These are phyloP conservation scores for Venturia oleaginea DNA, from an alignment of 2,329 filamentous ascomycete species.

Conservation along the genomic window DNA sequence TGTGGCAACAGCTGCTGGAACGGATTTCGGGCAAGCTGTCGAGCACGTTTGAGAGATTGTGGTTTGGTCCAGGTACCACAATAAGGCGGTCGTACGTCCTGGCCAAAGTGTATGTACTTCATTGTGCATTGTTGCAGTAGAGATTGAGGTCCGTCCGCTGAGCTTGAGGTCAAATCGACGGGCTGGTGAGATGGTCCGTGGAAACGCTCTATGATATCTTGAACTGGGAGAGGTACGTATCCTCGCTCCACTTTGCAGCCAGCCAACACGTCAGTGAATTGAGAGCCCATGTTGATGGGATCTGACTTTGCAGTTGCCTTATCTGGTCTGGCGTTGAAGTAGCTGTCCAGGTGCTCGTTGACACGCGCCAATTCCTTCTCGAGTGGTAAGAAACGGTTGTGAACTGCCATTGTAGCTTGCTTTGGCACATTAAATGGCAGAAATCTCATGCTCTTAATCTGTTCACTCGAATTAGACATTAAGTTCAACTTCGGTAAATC, in stretches of 20 bases:
- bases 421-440: conserved; percentile 72
- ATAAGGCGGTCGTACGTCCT: conserved; percentile 59
- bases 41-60: conserved; percentile 35
- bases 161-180: conserved; percentile 35
- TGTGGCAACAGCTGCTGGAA: conserved; percentile 47
- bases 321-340: neutral
- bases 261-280: neutral
- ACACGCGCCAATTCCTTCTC: conserved; percentile 19
- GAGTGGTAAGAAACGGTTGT: conserved; percentile 23
- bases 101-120: conserved; percentile 53
- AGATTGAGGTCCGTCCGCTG: conserved; percentile 26
- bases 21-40: conserved; percentile 45
- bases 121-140: conserved; percentile 49
- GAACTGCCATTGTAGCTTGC: conserved; percentile 59
- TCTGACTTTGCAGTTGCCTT: neutral
- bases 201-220: conserved; percentile 34
- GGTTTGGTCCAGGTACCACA: conserved; percentile 61
- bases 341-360: conserved; percentile 19
- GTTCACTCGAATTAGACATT: conserved; percentile 20
- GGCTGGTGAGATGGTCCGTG: conserved; percentile 33
- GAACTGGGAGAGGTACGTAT: conserved; percentile 16
- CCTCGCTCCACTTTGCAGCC: conserved; percentile 1
- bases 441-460: conserved; percentile 51
- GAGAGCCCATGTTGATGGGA: neutral
- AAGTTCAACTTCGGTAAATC: neutral